Evolutionary conservation across 75 land plant genomes (phyloP).

Genomic region (Chamaecyparis obtusa): DNA sequence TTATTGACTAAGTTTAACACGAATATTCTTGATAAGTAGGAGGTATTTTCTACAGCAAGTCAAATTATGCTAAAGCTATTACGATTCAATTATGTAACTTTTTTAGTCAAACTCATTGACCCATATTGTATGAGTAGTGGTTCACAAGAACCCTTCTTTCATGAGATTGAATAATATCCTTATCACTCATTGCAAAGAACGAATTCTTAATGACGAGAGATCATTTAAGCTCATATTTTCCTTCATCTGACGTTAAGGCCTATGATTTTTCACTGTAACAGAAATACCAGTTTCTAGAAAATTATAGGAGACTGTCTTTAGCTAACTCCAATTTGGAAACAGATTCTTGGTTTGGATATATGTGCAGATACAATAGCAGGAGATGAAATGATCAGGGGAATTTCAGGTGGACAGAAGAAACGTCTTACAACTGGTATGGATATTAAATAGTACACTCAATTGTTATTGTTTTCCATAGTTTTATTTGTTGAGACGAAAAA

Average conservation of each 20-base stretch:
- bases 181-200: too few relatives aligned
- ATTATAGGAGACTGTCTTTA: background rate
- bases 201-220: background rate
- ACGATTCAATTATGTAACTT: too few relatives aligned
- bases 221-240: background rate
- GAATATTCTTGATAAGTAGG: too few relatives aligned
- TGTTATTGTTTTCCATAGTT: background rate
- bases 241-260: background rate
- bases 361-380: slow-evolving; percentile 36
- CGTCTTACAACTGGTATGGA: slow-evolving; percentile 28
- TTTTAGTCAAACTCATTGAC: too few relatives aligned
- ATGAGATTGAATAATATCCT: too few relatives aligned
- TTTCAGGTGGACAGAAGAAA: slow-evolving; percentile 42
- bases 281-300: background rate
- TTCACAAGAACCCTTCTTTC: too few relatives aligned
- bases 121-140: too few relatives aligned
- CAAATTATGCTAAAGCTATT: too few relatives aligned
- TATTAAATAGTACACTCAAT: background rate
- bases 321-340: background rate
- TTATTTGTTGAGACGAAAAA: background rate
- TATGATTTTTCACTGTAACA: background rate
- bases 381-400: slow-evolving; percentile 29
- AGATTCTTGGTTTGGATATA: slow-evolving; percentile 27
- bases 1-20: background rate
- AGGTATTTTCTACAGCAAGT: too few relatives aligned